Percentiles rank a stretch among this genome's conserved stretches.
Evolutionary conservation across 495 filamentous ascomycete species (phyloP).

Genomic region (Xylaria acuta): DNA sequence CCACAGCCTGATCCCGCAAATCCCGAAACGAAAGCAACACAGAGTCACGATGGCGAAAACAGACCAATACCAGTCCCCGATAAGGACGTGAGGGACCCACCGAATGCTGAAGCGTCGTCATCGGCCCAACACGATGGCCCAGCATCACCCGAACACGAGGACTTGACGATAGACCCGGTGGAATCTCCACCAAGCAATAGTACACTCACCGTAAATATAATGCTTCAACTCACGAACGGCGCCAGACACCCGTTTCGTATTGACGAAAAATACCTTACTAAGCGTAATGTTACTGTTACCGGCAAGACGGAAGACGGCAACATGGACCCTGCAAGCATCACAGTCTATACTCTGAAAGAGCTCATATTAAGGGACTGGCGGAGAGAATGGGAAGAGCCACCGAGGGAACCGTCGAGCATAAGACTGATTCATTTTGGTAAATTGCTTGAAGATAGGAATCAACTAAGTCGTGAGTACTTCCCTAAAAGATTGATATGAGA

Average conservation of each 20-base stretch:
- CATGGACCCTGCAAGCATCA: constrained; percentile 84
- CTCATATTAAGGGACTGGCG: constrained; percentile 90
- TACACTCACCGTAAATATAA: constrained; percentile 60
- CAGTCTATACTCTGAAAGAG: constrained; percentile 89
- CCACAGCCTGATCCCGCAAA: constrained; percentile 33
- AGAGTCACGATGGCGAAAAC: constrained; percentile 28
- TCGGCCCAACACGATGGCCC: constrained; percentile 33
- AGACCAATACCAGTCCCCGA: constrained; percentile 35
- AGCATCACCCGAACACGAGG: constrained; percentile 25
- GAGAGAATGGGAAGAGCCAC: constrained; percentile 86
- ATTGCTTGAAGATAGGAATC: constrained; percentile 83
- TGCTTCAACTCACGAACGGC: constrained; percentile 78
- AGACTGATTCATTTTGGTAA: constrained; percentile 89
- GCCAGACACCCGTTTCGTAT: constrained; percentile 86
- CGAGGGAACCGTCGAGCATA: constrained; percentile 82
- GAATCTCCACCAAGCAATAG: constrained; percentile 48
- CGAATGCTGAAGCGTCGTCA: constrained; percentile 30
- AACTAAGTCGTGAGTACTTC: constrained; percentile 68
- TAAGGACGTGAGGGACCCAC: constrained; percentile 30
- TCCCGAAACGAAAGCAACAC: constrained; percentile 29
- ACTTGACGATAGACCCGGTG: constrained; percentile 53
- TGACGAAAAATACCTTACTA: constrained; percentile 82
- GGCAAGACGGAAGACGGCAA: constrained; percentile 57
- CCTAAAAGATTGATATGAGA: not conserved
- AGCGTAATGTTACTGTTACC: constrained; percentile 75